Evolutionary conservation across 148 eudicot genomes (phyloP).

Genomic region (Linanthus parryae): DNA sequence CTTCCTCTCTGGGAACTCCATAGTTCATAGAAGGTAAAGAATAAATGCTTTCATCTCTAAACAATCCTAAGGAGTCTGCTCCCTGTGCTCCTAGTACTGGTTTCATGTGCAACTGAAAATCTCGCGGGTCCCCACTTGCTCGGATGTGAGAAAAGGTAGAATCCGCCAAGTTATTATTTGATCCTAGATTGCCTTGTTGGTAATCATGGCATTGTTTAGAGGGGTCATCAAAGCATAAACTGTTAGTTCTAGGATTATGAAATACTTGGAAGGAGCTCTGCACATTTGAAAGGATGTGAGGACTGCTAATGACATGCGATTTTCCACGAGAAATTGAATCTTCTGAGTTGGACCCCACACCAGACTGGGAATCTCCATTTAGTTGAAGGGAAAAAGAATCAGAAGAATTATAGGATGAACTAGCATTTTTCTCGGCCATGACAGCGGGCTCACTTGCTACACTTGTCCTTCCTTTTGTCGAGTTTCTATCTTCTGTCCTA

Average conservation of each 20-base stretch:
- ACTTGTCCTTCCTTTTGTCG: slow-evolving; percentile 3
- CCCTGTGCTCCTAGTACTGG: too few species aligned
- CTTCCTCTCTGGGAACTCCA: too few species aligned
- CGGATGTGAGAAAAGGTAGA: slow-evolving; percentile 16
- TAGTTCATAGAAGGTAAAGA: too few species aligned
- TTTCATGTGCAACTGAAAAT: slow-evolving; percentile 17
- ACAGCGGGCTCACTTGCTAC: slow-evolving; percentile 10
- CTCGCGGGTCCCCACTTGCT: slow-evolving; percentile 15
- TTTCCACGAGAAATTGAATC: slow-evolving; percentile 19
- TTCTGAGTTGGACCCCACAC: slow-evolving; percentile 33
- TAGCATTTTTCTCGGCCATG: slow-evolving; percentile 22
- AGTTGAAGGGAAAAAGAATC: slow-evolving; percentile 26
- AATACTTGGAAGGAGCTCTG: slow-evolving; percentile 12
- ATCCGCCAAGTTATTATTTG: slow-evolving; percentile 13
- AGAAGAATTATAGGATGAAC: slow-evolving; percentile 43
- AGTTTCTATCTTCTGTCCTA: slow-evolving; percentile 7
- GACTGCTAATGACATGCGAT: slow-evolving; percentile 6
- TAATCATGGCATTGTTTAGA: slow-evolving; percentile 15
- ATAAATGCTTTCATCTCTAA: too few species aligned
- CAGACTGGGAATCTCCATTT: slow-evolving; percentile 26
- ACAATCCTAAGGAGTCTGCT: too few species aligned
- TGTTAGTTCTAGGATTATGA: slow-evolving; percentile 16
- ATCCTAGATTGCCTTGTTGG: slow-evolving; percentile 10
- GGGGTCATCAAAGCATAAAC: slow-evolving; percentile 11
- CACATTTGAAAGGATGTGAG: slow-evolving; percentile 4